Percentiles rank a stretch among this genome's conserved stretches.
Conservation (phyloP, 2,329 filamentous ascomycete species). For the Thelonectria blattea region DNA sequence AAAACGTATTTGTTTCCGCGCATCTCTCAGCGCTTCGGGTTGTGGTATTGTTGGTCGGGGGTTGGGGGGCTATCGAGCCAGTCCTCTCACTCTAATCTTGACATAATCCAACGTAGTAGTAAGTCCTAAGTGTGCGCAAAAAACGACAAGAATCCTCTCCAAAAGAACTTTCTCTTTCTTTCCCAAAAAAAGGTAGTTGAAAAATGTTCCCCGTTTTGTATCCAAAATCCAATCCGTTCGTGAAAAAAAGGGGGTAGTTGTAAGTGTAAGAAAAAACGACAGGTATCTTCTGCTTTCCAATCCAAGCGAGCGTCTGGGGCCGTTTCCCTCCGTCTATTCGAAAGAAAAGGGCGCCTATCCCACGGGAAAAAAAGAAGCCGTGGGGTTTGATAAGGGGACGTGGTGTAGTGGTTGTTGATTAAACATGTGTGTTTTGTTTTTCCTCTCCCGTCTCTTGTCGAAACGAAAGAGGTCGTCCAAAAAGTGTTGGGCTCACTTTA, state of each 20-base stretch:
- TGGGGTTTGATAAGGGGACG: background rate
- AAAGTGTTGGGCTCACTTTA: background rate
- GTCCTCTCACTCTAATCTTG: constrained; percentile 24
- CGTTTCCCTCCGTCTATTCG: constrained; percentile 35
- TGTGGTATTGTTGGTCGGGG: background rate
- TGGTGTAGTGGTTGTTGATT: constrained; percentile 15
- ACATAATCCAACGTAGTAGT: constrained; percentile 1
- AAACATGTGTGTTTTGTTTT: constrained; percentile 22
- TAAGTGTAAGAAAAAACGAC: constrained; percentile 14
- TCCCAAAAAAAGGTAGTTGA: background rate
- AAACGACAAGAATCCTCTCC: background rate
- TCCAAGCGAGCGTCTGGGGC: constrained; percentile 30
- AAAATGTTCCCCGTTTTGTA: constrained; percentile 18
- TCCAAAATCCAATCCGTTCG: constrained; percentile 8
- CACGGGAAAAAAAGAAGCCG: background rate
- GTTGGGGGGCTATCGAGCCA: constrained; percentile 22
- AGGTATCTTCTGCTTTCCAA: constrained; percentile 32
- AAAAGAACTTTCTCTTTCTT: background rate
- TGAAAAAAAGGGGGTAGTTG: constrained; percentile 3
- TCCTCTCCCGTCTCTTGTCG: constrained; percentile 26
- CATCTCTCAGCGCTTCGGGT: constrained; percentile 11
- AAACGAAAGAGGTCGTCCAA: constrained; percentile 14
- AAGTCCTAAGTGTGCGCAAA: background rate
- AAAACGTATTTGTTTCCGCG: constrained; percentile 21
- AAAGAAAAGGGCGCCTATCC: constrained; percentile 20